Evolutionary conservation across 768 basidiomycete genomes (phyloP), one percentile per base, ranked within the genome.

Genomic region (Suillus plorans): DNA sequence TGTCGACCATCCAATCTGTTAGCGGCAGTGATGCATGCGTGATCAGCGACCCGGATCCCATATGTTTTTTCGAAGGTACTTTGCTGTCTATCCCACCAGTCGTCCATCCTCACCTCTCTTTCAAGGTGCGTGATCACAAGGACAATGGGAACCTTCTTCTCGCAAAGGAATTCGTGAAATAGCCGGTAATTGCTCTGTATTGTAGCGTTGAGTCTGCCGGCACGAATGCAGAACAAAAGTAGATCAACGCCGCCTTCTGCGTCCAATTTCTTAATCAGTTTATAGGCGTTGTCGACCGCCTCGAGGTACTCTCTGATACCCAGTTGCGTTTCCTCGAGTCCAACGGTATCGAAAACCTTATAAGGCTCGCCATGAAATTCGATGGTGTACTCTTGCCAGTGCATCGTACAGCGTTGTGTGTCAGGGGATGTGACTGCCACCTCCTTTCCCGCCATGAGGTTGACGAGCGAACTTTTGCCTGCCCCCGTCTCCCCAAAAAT

Each of bases 381-480:
- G 52, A 75, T 63, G n/a, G 44, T 28, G 61, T 81, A 75, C 8
- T 63, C 63, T 4, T 64, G 70, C 53, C 68, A 74, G 20, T 73
- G 60, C 31, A 82, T 68, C 8, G 80, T 81, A 56, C 77, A 76
- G 18, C 76, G 74, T 22, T 69, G 68, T 8, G 71, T 75, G 34
- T 73, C 74, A 22, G 71, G 73, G 9, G 79, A 80, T 20, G 75
- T 70, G 12, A 57, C 60, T 1, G 80, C 81, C 18, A 70, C 42
- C 1, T 70, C 63, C 2, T 63, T 18, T 36, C 72, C 75, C 31
- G 72, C 71, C n/a, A 83, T 65, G 70, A 83, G 74, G 69, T 83
- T 83, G 64, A 83, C 71, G 49, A 82, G 72, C 20, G 80, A 80
- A 61, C 82, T 83, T 63, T 83, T 83, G 16, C 79, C 78, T 60